Evolutionary conservation across 1,284 basidiomycete species (phyloP).

Genomic region (Vanrija pseudolonga): DNA sequence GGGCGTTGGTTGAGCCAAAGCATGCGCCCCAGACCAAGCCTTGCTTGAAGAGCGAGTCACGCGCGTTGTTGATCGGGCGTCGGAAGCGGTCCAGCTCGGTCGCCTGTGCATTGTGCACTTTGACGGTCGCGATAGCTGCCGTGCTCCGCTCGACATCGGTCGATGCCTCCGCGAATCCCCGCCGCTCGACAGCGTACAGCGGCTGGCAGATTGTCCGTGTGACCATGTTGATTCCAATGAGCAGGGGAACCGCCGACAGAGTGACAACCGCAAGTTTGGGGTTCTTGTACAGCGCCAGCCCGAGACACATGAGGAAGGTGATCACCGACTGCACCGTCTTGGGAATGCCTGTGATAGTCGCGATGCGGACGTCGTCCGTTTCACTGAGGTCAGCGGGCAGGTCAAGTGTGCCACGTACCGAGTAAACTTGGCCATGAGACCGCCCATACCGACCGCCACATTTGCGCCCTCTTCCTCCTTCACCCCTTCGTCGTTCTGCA

Average conservation of each 20-base stretch:
- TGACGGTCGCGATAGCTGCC: constrained; percentile 82
- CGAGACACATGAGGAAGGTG: constrained; percentile 72
- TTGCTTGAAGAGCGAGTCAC: constrained; percentile 52
- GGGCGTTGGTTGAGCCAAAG: constrained; percentile 66
- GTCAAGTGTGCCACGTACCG: constrained; percentile 54
- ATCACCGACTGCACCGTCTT: constrained; percentile 74
- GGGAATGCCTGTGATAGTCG: constrained; percentile 72
- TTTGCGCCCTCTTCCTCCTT: constrained; percentile 49
- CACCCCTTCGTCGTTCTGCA: constrained; percentile 53
- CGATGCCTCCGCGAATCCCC: constrained; percentile 65
- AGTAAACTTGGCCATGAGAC: constrained; percentile 90
- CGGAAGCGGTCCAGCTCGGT: constrained; percentile 60
- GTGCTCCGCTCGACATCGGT: constrained; percentile 75
- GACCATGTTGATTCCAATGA: constrained; percentile 72
- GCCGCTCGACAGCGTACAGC: constrained; percentile 64
- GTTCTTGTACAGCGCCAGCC: constrained; percentile 75
- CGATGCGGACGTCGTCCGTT: constrained; percentile 87
- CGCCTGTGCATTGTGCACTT: constrained; percentile 83
- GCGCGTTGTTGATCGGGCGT: constrained; percentile 55
- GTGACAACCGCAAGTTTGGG: constrained; percentile 87
- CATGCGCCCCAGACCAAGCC: constrained; percentile 73
- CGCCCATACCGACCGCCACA: constrained; percentile 73
- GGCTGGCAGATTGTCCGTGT: constrained; percentile 63
- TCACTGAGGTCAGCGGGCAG: constrained; percentile 60
- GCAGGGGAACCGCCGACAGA: constrained; percentile 80